Base-by-base conservation (phyloP, 345 rosid genomes). In the Hibiscus mutabilis region DNA sequence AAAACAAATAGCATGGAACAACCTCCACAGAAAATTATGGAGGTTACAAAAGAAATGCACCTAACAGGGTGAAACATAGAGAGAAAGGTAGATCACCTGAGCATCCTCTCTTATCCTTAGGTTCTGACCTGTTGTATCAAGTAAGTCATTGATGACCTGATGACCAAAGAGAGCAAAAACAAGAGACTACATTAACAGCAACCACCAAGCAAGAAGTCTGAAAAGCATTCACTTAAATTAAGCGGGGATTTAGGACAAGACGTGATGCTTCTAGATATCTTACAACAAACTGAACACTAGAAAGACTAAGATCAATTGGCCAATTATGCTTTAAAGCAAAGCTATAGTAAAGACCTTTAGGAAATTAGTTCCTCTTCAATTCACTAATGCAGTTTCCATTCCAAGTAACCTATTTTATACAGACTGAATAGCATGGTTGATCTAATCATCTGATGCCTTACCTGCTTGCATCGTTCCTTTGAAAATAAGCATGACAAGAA, bases 141-240 rank as follows among this genome's bases (percentile, higher is more conserved):
- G 96, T 71, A 91, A 88, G 80, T 91, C 97, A 77, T 94, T 94
- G 80, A 94, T 89, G 68, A 94, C 98, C 98, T 91, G 77, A 73
- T 21, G 63, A 64, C 47, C 42, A 73, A 66, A 57, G 55, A 60
- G 10, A 53, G 44, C 29, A 44, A 33, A 47, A 51, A 60, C 37
- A 58, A 33, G 42, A 52, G 57, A 15, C 31, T 62, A 47, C 21
- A 44, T 68, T 62, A 66, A 24, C 59, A 66, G 46, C 27, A 66
- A n/a, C 29, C 21, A 24, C 31, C 31, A 52, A 37, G 42, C 70
- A 67, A 67, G 25, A 67, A 67, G 35, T 65, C 9, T 0, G 15
- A 69, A 69, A 19, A 69, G 24, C 65, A 70, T 22, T 70, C 5
- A 44, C 40, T 58, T 70, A 60, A 57, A 35, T 57, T 8, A 11